These are phyloP conservation scores for Gaultheria prostrata DNA, from an alignment of 148 eudicot genomes.

Conservation along the genomic window DNA sequence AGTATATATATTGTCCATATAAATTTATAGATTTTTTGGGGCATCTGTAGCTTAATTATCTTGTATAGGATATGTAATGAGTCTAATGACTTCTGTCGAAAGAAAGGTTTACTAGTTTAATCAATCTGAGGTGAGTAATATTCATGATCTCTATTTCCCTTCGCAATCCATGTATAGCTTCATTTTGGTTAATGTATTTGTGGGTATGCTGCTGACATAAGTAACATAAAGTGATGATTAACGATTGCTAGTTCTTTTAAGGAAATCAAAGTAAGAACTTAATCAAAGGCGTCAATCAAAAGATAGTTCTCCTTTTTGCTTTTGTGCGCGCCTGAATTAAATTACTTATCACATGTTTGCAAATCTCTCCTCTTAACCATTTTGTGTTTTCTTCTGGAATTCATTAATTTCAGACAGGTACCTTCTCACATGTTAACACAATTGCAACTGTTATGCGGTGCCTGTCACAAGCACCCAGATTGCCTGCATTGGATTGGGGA, in stretches of 20 bases:
- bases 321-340: background rate
- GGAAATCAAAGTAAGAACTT: background rate
- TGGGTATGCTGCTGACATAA: background rate
- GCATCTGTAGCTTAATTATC: background rate
- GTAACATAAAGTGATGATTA: background rate
- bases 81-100: slow-evolving; percentile 3
- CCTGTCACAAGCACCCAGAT: slow-evolving; percentile 77
- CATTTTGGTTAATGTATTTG: background rate
- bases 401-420: slow-evolving; percentile 36
- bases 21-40: background rate
- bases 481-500: slow-evolving; percentile 80
- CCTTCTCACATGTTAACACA: slow-evolving; percentile 35
- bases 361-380: background rate
- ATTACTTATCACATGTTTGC: background rate
- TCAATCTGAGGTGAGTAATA: background rate
- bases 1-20: background rate
- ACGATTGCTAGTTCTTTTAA: slow-evolving; percentile 6
- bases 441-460: slow-evolving; percentile 64
- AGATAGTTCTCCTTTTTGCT: background rate
- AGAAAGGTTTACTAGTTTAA: background rate
- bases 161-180: background rate
- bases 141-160: background rate
- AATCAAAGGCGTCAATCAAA: background rate
- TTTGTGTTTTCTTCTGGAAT: background rate
- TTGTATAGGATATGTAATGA: background rate